A percentile compares a stretch with the other conserved stretches of the same genome.
These are phyloP conservation scores for Osmozyma mogii DNA, from an alignment of 805 yeast genomes.

Conservation along the genomic window DNA sequence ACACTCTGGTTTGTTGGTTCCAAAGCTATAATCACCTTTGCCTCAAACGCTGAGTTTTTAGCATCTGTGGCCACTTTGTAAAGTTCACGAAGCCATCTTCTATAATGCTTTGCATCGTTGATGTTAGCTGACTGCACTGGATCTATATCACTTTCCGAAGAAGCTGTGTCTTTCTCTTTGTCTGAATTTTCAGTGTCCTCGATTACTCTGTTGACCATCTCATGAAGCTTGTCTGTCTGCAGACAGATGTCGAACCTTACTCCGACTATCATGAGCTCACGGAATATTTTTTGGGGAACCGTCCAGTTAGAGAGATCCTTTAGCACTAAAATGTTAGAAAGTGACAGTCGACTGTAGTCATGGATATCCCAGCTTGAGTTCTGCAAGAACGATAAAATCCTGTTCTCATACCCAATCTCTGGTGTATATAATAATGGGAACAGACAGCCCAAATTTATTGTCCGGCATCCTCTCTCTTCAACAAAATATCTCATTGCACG, in stretches of 20 bases:
- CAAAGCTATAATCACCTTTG: slow-evolving; percentile 42
- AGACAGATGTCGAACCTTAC: slow-evolving; percentile 49
- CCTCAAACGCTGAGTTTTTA: slow-evolving; percentile 22
- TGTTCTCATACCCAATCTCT: slow-evolving; percentile 16
- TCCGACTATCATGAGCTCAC: slow-evolving; percentile 50
- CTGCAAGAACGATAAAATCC: slow-evolving; percentile 25
- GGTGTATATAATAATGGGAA: slow-evolving; percentile 40
- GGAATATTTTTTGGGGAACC: slow-evolving; percentile 46
- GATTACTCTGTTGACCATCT: slow-evolving; percentile 28
- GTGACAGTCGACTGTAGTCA: slow-evolving; percentile 10
- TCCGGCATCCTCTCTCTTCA: slow-evolving; percentile 34
- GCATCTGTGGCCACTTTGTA: slow-evolving; percentile 31
- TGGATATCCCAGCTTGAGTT: slow-evolving; percentile 34
- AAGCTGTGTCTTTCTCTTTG: slow-evolving; percentile 14
- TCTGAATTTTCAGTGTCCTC: too few species aligned
- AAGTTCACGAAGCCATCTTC: slow-evolving; percentile 15
- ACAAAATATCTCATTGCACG: slow-evolving; percentile 44
- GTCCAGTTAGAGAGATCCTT: slow-evolving; percentile 39
- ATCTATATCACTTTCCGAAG: slow-evolving; percentile 14
- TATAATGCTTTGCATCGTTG: too few species aligned
- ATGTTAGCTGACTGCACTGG: too few species aligned
- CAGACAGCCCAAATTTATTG: slow-evolving; percentile 34
- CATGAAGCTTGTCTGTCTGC: slow-evolving; percentile 33
- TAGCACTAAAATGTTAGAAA: slow-evolving; percentile 33
- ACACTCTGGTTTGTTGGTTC: slow-evolving; percentile 46